phyloP scores from a whole-genome alignment of 345 rosid genomes.

The Brassica juncea region DNA sequence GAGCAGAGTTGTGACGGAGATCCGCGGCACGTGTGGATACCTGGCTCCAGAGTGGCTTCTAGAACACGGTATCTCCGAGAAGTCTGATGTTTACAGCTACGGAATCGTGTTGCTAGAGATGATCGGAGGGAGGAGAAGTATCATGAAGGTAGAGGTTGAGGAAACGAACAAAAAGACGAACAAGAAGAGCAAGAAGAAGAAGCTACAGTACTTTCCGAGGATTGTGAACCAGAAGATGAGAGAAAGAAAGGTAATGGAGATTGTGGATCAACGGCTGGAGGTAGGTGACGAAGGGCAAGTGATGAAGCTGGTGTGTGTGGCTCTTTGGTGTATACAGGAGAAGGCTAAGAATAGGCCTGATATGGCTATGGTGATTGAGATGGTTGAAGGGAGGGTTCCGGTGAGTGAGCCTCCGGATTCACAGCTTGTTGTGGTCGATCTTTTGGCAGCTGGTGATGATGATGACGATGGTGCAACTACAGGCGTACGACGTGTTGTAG shows the following conservation, averaged over 20 bases:
- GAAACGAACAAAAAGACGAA: conserved; percentile 37
- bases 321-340: conserved; percentile 95
- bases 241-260: conserved; percentile 70
- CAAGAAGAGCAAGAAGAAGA: conserved; percentile 34
- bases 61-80: conserved; percentile 62
- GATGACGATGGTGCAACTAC: conserved; percentile 7
- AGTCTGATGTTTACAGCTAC: conserved; percentile 72
- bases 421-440: conserved; percentile 62
- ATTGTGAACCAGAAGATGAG: conserved; percentile 59
- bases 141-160: conserved; percentile 43
- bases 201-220: conserved; percentile 70
- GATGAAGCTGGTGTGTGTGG: conserved; percentile 56
- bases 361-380: conserved; percentile 69
- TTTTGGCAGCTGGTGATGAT: conserved; percentile 56
- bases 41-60: conserved; percentile 79
- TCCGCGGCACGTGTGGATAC: conserved; percentile 67
- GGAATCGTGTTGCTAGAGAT: conserved; percentile 77
- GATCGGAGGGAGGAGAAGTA: conserved; percentile 66
- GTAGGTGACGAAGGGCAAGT: conserved; percentile 70
- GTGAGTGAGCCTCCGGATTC: conserved; percentile 77
- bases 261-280: conserved; percentile 63
- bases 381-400: conserved; percentile 77
- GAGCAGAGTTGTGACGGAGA: conserved; percentile 57
- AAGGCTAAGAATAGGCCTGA: conserved; percentile 62
- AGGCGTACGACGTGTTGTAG: conserved; percentile 19